phyloP scores from a whole-genome alignment of 768 basidiomycete genomes.

The Lentinula lateritia region DNA sequence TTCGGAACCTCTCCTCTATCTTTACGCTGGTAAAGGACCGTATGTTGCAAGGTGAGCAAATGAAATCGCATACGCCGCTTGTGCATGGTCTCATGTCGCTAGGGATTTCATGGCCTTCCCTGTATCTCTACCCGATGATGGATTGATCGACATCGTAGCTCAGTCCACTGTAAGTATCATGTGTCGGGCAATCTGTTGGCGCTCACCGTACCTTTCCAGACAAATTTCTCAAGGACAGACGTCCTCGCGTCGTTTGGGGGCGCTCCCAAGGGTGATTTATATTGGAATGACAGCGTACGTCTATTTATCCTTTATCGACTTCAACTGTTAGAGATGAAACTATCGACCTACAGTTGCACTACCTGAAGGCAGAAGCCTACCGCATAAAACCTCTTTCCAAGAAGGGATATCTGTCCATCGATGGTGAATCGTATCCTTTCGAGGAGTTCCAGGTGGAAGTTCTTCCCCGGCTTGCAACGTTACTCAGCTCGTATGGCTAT shows the following conservation, averaged over 20 bases:
- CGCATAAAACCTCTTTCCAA: conserved; percentile 55
- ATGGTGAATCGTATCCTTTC: conserved; percentile 76
- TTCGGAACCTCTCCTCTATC: conserved; percentile 60
- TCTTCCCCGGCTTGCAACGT: conserved; percentile 57
- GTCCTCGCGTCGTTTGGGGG: not conserved
- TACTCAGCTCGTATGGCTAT: conserved; percentile 57
- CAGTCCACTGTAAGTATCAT: conserved; percentile 52
- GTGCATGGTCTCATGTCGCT: not conserved
- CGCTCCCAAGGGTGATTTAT: conserved; percentile 14
- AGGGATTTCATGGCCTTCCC: conserved; percentile 83
- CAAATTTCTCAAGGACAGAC: conserved; percentile 2
- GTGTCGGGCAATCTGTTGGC: not conserved
- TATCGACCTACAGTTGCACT: conserved; percentile 44
- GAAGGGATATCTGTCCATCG: conserved; percentile 60
- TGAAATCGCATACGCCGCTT: not conserved
- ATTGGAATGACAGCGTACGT: conserved; percentile 8
- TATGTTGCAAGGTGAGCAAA: conserved; percentile 55
- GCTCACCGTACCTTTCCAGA: not conserved
- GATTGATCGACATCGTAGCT: conserved; percentile 64
- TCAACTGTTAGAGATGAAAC: conserved; percentile 3
- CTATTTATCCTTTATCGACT: not conserved
- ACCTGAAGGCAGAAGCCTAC: conserved; percentile 71
- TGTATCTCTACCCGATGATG: conserved; percentile 74
- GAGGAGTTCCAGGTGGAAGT: conserved; percentile 75
- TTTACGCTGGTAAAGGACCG: conserved; percentile 77